phyloP scores from a whole-genome alignment of 2,329 filamentous ascomycete genomes.

The Grosmannia serpens region DNA sequence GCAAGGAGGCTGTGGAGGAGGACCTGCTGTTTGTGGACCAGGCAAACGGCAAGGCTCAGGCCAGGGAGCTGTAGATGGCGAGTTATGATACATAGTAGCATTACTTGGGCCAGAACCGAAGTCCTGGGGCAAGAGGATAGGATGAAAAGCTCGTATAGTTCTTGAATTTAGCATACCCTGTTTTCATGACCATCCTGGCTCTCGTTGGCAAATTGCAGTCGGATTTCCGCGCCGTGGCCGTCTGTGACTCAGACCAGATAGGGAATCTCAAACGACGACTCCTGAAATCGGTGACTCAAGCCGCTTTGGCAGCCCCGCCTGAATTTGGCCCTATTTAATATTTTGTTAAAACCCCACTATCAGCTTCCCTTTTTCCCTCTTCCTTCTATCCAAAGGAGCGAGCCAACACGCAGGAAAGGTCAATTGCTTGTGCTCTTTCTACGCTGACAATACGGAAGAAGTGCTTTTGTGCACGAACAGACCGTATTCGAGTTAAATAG shows the following conservation, averaged over 20 bases:
- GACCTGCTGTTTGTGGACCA: conserved; percentile 20
- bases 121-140: no score
- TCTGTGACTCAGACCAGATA: conserved; percentile 1
- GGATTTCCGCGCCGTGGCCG: background rate
- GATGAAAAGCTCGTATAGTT: background rate
- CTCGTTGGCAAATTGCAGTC: background rate
- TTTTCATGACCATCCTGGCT: no score
- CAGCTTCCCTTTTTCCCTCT: background rate
- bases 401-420: background rate
- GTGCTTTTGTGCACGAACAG: background rate
- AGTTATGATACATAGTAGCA: no score
- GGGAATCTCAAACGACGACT: conserved; percentile 8
- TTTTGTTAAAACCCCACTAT: background rate
- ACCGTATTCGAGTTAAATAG: background rate
- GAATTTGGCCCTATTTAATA: conserved; percentile 2
- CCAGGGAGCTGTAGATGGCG: background rate
- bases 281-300: conserved; percentile 12
- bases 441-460: background rate
- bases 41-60: background rate
- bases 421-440: background rate
- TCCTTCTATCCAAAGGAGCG: background rate
- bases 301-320: conserved; percentile 9
- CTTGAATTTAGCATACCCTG: background rate
- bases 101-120: background rate
- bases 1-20: conserved; percentile 16